Evolutionary conservation across 305 asterid species (phyloP), one percentile per base, ranked within the genome.

Genomic region (Fraxinus dipetala): DNA sequence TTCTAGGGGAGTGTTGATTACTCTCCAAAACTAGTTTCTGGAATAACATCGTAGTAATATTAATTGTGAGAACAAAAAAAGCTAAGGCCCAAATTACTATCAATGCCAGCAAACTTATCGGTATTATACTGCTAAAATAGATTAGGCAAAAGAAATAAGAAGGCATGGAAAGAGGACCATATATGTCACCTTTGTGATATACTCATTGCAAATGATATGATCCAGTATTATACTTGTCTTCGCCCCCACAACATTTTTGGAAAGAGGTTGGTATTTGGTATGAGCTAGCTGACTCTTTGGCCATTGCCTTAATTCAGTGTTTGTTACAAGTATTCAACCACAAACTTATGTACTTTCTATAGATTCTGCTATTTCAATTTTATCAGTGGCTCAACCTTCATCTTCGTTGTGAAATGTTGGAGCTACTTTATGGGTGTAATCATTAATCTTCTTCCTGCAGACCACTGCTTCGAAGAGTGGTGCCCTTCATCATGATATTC

Each of bases 381-480:
- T 11, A 3, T 24, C 11, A 45, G 61, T 26, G 28, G 35, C 78
- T 67, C 70, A 0, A 30, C 65, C 16, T 40, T 54, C 51, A 43
- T 22, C 61, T 48, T 76, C 35, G 65, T 32, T 75, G 70, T 51
- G 78, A 56, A 5, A 31, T 84, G 59, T 77, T 84, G 36, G 76
- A 80, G 77, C 65, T 79, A 40, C 40, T 82, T 82, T 76, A 78
- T 80, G 26, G 51, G 36, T 69, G 45, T 61, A 81, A 80, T 75
- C 67, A 69, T 83, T 78, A 70, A 36, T 84, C 56, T 90, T 72
- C 81, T 84, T 88, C 82, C 56, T 80, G 85, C 91, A 96, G 99
- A 95, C 99, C 84, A 93, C 91, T 85, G 91, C 94, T 72, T 83
- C 87, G 84, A 96, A 96, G 85, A 91, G 86, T 83, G 98, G 99